Base-by-base conservation (phyloP, 2,329 filamentous ascomycete genomes). In the Diaporthe caulivora region DNA sequence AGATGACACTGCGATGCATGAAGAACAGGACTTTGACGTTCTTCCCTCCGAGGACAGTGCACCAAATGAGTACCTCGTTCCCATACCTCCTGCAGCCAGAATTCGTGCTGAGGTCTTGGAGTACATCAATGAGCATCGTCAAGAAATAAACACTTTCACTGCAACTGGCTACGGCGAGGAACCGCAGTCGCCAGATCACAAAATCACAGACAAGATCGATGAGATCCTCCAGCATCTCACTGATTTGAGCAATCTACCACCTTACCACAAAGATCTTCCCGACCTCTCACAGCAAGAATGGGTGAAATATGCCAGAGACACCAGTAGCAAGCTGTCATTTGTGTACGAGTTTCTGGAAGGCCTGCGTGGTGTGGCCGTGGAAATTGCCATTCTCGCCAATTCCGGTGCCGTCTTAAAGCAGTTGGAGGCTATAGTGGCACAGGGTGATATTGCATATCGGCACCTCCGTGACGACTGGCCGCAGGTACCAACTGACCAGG, bases 301-400 rank as follows among this genome's bases (percentile, higher is more conserved):
- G 70, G 86, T 86, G 76, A 91, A 87, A 77, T 88, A 90, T 76
- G 85, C 87, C 1, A 84, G 87, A 71, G 87, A 87, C 69, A 87
- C 88, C 13, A 92, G 90, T 79, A 82, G 88, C 71, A 92, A 92
- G 76, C 90, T 89, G 76, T 86, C 85, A 42, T 92, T 92, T 76
- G 77, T 92, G 8, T 87, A 85, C 57, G 89, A 91, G 75, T 81
- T 92, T 4, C 78, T 92, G 40, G 81, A 86, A 26, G 78, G 80
- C 11, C 78, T 91, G 15, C 78, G 79, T n/a, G 79, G 82, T 21
- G 79, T 82, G 17, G 82, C 86, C 15, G 85, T 84, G 49, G 87
- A 85, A 47, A 79, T 92, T 10, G 80, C 91, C 18, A 85, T 92
- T 31, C 78, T 92, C 15, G 87, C 85, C 11, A 87, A 87, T 26